These are phyloP conservation scores for Phialemoniopsis sp. DNA, from an alignment of 2,329 filamentous ascomycete genomes.

Conservation along the genomic window DNA sequence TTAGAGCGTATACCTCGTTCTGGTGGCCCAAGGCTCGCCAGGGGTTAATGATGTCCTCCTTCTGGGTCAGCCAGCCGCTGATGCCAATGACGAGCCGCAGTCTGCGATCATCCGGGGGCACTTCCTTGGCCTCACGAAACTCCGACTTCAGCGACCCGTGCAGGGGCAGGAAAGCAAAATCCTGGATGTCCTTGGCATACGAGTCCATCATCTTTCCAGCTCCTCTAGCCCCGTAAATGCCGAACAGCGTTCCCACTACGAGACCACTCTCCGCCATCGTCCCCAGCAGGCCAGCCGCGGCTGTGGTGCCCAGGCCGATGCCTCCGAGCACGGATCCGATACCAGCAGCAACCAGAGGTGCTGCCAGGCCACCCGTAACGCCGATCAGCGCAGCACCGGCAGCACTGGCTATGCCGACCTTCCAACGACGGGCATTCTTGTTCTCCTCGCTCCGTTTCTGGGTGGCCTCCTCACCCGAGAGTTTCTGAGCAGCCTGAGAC, in stretches of 20 bases:
- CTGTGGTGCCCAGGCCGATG: conserved; percentile 67
- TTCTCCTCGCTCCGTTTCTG: conserved; percentile 62
- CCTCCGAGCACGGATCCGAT: conserved; percentile 77
- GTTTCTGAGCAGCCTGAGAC: conserved; percentile 65
- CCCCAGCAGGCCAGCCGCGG: conserved; percentile 75
- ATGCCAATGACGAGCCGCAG: conserved; percentile 81
- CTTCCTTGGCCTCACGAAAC: conserved; percentile 42
- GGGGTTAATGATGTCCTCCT: conserved; percentile 67
- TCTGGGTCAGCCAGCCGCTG: conserved; percentile 73
- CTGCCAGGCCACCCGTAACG: conserved; percentile 70
- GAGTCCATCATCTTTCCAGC: conserved; percentile 82
- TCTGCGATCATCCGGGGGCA: conserved; percentile 56
- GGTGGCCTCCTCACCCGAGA: conserved; percentile 61
- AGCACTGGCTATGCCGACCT: conserved; percentile 51
- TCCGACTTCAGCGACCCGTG: conserved; percentile 41
- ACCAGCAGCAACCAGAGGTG: conserved; percentile 72
- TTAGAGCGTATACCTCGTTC: conserved; percentile 76
- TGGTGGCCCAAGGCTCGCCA: conserved; percentile 74
- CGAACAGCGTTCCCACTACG: conserved; percentile 80
- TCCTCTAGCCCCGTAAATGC: conserved; percentile 83
- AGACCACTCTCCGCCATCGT: conserved; percentile 75
- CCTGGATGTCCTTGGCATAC: conserved; percentile 81
- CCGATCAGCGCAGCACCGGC: conserved; percentile 63
- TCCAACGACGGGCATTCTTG: conserved; percentile 64
- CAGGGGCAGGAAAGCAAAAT: conserved; percentile 82